Percentiles rank a stretch among this genome's conserved stretches.
Conservation (phyloP, 257 asterid species). For the Gentiana macrophylla region DNA sequence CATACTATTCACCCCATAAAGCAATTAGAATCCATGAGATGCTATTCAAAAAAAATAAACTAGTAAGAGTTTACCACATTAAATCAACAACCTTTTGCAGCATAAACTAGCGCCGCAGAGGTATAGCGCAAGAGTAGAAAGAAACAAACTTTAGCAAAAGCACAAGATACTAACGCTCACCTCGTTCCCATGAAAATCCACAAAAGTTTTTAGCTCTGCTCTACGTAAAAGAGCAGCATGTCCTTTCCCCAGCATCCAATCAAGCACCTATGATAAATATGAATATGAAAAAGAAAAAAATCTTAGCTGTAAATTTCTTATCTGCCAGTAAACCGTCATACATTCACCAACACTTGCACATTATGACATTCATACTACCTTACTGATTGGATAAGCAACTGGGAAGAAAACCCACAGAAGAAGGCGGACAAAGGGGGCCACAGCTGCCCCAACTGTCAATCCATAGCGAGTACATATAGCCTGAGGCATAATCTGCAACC, state of each 20-base stretch:
- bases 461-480: slow-evolving; percentile 97
- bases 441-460: slow-evolving; percentile 79
- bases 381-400: slow-evolving; percentile 87
- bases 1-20: not conserved
- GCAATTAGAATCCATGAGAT: not conserved
- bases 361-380: slow-evolving; percentile 33
- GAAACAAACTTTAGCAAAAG: slow-evolving; percentile 2
- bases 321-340: not conserved
- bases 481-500: slow-evolving; percentile 83
- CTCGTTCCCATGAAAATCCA: slow-evolving; percentile 98
- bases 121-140: not conserved
- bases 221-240: slow-evolving; percentile 88
- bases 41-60: not conserved
- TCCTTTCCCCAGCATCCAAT: slow-evolving; percentile 97
- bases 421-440: slow-evolving; percentile 81
- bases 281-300: not conserved
- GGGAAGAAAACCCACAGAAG: slow-evolving; percentile 93
- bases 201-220: slow-evolving; percentile 97
- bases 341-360: not conserved
- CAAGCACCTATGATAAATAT: slow-evolving; percentile 49
- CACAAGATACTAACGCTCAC: slow-evolving; percentile 19
- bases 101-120: not conserved
- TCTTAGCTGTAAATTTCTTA: not conserved
- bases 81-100: too few relatives aligned
- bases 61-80: too few relatives aligned